Evolutionary conservation across 1,284 basidiomycete genomes (phyloP), one percentile per base, ranked within the genome.

Genomic region (Malassezia sp.): DNA sequence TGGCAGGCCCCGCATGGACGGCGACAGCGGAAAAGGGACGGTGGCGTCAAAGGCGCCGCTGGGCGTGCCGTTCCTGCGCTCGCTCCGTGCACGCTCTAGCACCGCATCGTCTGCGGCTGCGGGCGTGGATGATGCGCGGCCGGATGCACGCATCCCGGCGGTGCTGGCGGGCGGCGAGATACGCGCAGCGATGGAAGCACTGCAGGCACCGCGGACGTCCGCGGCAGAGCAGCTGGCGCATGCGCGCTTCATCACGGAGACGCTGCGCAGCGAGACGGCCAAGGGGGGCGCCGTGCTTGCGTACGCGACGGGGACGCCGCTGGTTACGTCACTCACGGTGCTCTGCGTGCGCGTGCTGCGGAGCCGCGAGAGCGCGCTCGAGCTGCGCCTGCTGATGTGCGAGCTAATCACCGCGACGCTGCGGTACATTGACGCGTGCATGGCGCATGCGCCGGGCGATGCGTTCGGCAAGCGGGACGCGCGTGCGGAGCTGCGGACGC

Each of bases 51-150:
- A 53, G 35, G 33, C 51, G 24, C 23, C 40, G 14, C 32, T 53
- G 5, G 21, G 45, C 4, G 41, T 39, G 20, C 53, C 53, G 29
- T 39, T 56, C 23, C 23, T 56, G 17, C 27, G 47, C 20, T 32
- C 53, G 9, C 50, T 56, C 33, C 45, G 51, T 11, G 26, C 51
- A n/a, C 40, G 51, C 10, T 27, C 49, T 22, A 18, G 12, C 9
- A n/a, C 10, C 11, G 17, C 21, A 20, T 36, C 20, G 7, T 38
- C 37, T 10, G 22, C 12, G 9, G 14, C 21, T 14, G 37, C 10
- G 11, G n/a, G 32, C 20, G n/a, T 18, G 10, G 17, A 17, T 11
- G 20, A 34, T 17, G 17, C 3, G 35, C 35, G 12, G 9, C 9
- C 9, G 14, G 21, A 36, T 36, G 24, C 34, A 23, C 34, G 34